Base-by-base conservation (phyloP, 176 grass and related monocot genomes). In the Stipa capillata region DNA sequence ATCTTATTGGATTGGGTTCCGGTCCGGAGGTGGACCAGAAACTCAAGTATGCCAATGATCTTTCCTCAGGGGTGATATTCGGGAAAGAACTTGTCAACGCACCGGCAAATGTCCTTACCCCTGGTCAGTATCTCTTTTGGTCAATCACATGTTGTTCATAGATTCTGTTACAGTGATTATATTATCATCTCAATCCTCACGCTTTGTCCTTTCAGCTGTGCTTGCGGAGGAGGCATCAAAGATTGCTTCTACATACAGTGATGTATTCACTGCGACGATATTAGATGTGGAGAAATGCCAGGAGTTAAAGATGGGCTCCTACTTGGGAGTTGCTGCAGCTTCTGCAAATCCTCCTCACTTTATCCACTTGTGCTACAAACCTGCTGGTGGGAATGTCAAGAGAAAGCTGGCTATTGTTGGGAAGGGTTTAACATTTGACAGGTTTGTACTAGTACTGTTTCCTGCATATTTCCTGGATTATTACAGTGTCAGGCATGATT, bases 81-180 rank as follows among this genome's bases (percentile, higher is more conserved):
- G 95, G 95, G 32, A 98, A 88, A 89, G 96, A 98, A 70, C 96
- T 98, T 77, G 92, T 93, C 27, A 94, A 98, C 89, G 90, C 96
- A 34, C 96, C 96, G 31, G 92, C 96, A 7, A 98, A 98, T 85
- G 96, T 98, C 43, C 96, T 94, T 47, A 98, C 92, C 39, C 96
- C 96, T 87, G 92, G 96, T 98, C 21, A 74, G 90, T 56, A 65
- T 15, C 37, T 65, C 45, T 88, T 34, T n/a, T 11, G 24, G 13
- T 4, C n/a, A 8, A 25, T 59, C 62, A 34, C 23, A 5, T 27
- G 10, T 7, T 76, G 37, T 27, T 1, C 24, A 18, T 52, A 53
- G 5, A 36, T 65, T 51, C 23, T 3, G 2, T 25, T 28, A 0
- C 3, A 14, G 13, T 31, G 35, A 20, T 37, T 70, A 42, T 14